Evolutionary conservation across 1,284 basidiomycete genomes (phyloP).

Genomic region (Vanrija sp.): DNA sequence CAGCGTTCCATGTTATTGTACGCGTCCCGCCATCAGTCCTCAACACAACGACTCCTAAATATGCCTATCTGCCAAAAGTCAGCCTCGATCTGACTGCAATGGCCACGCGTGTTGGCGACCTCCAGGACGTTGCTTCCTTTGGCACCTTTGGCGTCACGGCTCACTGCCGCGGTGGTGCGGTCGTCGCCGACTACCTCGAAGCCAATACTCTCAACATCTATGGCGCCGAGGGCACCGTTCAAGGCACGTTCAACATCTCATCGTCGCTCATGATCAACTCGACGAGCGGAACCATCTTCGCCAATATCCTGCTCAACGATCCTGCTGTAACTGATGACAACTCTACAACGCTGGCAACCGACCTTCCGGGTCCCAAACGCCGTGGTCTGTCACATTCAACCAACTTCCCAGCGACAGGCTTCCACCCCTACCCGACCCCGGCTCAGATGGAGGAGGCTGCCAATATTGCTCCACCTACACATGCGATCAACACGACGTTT

Average conservation of each 20-base stretch:
- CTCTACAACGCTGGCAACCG: constrained; percentile 8
- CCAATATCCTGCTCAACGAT: constrained; percentile 41
- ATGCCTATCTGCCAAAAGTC: constrained; percentile 22
- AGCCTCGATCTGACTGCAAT: constrained; percentile 34
- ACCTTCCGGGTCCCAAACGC: constrained; percentile 10
- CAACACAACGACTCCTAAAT: not conserved
- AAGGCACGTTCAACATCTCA: constrained; percentile 44
- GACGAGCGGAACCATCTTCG: constrained; percentile 35
- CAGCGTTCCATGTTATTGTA: constrained; percentile 37
- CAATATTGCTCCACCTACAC: constrained; percentile 10
- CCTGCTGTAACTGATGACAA: constrained; percentile 17
- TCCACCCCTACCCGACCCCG: too few relatives aligned
- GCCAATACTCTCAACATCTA: constrained; percentile 29
- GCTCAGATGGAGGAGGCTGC: too few relatives aligned
- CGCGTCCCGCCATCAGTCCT: constrained; percentile 35
- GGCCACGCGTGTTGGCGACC: constrained; percentile 39
- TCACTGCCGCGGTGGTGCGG: constrained; percentile 27
- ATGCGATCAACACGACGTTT: constrained; percentile 35
- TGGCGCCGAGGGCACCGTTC: constrained; percentile 33
- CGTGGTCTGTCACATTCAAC: not conserved
- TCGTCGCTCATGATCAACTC: constrained; percentile 38
- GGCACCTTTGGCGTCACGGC: constrained; percentile 26
- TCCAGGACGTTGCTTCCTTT: constrained; percentile 31
- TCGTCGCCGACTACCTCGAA: constrained; percentile 31
- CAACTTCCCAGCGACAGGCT: too few relatives aligned